phyloP scores from a whole-genome alignment of 2,329 filamentous ascomycete genomes.

The Pseudogymnoascus sp. region DNA sequence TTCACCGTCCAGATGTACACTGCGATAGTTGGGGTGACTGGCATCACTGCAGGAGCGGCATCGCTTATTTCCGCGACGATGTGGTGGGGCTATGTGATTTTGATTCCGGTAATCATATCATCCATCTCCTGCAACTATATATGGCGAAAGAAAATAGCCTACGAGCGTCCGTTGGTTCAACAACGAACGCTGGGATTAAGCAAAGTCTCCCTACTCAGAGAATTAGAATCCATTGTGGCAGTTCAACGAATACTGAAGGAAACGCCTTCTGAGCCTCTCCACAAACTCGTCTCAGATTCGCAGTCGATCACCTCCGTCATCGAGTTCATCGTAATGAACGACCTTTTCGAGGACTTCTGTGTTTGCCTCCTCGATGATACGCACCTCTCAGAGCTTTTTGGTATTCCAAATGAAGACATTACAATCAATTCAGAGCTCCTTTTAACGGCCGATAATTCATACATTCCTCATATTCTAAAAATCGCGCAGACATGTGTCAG shows the following conservation, averaged over 20 bases:
- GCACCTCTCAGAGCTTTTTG: neutral
- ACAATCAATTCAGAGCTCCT: neutral
- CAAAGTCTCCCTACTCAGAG: conserved; percentile 22
- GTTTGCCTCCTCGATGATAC: conserved; percentile 10
- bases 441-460: neutral
- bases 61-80: no score
- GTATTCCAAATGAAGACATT: neutral
- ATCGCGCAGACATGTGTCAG: neutral
- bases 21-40: no score
- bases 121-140: neutral
- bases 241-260: conserved; percentile 10
- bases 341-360: conserved; percentile 25
- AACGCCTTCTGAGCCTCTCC: neutral
- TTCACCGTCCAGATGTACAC: no score
- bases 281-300: conserved; percentile 15
- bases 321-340: conserved; percentile 20
- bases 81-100: no score
- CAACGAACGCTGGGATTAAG: neutral
- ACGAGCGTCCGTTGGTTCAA: neutral
- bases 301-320: conserved; percentile 19
- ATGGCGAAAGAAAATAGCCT: neutral
- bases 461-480: neutral
- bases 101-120: neutral
- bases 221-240: conserved; percentile 24
- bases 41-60: no score